A percentile compares a stretch with the other conserved stretches of the same genome.
phyloP scores from a whole-genome alignment of 2,329 filamentous ascomycete genomes.

The Aureobasidium pullulans region DNA sequence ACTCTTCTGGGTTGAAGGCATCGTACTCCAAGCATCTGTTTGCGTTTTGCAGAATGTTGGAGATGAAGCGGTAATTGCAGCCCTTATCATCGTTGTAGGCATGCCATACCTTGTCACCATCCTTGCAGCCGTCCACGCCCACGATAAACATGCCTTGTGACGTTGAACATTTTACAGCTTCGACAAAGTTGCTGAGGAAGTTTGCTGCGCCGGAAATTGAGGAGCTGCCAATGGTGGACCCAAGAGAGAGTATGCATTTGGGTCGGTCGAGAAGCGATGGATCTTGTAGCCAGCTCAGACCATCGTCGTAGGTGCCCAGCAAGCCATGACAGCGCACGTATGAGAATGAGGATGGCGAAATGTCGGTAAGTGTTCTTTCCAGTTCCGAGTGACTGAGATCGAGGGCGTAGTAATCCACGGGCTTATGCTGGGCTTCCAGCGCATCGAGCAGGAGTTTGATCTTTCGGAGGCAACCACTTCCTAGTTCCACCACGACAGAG shows the following conservation, averaged over 20 bases:
- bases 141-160: background rate
- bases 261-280: background rate
- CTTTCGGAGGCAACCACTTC: slow-evolving; percentile 1
- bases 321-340: background rate
- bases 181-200: background rate
- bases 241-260: background rate
- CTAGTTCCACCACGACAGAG: background rate
- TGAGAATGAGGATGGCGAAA: background rate
- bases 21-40: background rate
- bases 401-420: slow-evolving; percentile 1
- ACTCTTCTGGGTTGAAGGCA: background rate
- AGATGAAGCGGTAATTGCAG: slow-evolving; percentile 1
- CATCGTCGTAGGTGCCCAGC: background rate
- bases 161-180: background rate
- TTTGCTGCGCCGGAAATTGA: background rate
- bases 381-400: background rate
- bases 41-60: background rate
- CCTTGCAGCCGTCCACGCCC: slow-evolving; percentile 1
- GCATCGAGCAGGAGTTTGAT: slow-evolving; percentile 4
- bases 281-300: background rate
- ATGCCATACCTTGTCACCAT: background rate
- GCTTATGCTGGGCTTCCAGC: background rate
- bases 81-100: background rate
- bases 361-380: background rate
- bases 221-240: background rate